Evolutionary conservation across 768 basidiomycete species (phyloP).

Genomic region (Thelephora aurantiotincta): DNA sequence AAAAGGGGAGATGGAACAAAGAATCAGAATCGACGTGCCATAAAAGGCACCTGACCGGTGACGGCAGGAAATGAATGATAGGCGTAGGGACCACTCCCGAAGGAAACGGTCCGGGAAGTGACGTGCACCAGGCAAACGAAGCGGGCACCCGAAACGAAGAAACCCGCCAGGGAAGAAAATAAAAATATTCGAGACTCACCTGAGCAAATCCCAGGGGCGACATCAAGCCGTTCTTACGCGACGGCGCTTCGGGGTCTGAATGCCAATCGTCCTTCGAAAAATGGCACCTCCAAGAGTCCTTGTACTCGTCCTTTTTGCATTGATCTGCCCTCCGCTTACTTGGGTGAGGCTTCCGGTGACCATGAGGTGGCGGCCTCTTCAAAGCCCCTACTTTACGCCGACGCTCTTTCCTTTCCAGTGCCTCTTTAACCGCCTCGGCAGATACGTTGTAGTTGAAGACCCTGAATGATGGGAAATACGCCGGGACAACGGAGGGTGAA

Average conservation of each 20-base stretch:
- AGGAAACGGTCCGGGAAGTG: not conserved
- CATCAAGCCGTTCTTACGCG: conserved; percentile 53
- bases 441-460: conserved; percentile 74
- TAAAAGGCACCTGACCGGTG: not conserved
- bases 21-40: not conserved
- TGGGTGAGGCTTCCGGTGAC: not conserved
- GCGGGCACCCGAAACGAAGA: no score
- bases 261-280: conserved; percentile 39
- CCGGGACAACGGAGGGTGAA: conserved; percentile 74
- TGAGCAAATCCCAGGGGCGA: conserved; percentile 78
- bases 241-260: conserved; percentile 53
- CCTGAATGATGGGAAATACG: conserved; percentile 70
- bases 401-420: conserved; percentile 4
- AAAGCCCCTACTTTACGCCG: conserved; percentile 9
- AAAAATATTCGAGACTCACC: conserved; percentile 26
- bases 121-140: no score
- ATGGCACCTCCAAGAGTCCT: conserved; percentile 51
- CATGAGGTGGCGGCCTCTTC: not conserved
- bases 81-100: not conserved
- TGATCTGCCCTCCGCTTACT: conserved; percentile 5
- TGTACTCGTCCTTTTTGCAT: conserved; percentile 33
- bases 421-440: conserved; percentile 11
- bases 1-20: not conserved
- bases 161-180: no score
- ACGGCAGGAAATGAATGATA: not conserved